These are phyloP conservation scores for Naegleria fowleri DNA, from an alignment of 208 protist genomes.

Conservation along the genomic window DNA sequence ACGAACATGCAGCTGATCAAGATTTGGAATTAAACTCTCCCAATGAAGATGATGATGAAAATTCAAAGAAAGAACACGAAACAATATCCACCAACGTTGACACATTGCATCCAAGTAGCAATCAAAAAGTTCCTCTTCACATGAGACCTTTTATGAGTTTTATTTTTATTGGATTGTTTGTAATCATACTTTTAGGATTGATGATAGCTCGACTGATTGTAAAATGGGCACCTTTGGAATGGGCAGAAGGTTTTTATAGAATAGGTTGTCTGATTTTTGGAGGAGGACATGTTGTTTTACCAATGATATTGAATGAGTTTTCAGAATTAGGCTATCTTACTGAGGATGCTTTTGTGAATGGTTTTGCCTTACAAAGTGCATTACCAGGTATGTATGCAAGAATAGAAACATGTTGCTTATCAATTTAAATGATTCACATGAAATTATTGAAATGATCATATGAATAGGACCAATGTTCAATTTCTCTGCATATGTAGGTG, in stretches of 20 bases:
- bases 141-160: neutral
- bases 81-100: neutral
- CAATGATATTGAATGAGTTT: constrained; percentile 3
- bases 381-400: neutral
- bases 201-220: neutral
- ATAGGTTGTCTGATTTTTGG: neutral
- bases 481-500: neutral
- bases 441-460: too few species aligned
- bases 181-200: neutral
- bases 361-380: neutral
- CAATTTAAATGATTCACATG: too few species aligned
- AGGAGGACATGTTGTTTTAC: neutral
- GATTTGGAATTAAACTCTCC: neutral
- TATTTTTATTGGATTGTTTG: neutral
- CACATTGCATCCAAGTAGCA: neutral
- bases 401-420: too few species aligned
- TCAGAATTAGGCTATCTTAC: neutral
- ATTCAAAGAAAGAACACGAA: neutral
- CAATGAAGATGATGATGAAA: neutral
- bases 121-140: neutral
- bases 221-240: neutral
- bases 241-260: neutral
- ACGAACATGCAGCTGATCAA: neutral
- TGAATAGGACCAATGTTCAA: constrained; percentile 1
- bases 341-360: neutral